Base-by-base conservation (phyloP, 2,329 filamentous ascomycete genomes). In the Clonostachys sp. region DNA sequence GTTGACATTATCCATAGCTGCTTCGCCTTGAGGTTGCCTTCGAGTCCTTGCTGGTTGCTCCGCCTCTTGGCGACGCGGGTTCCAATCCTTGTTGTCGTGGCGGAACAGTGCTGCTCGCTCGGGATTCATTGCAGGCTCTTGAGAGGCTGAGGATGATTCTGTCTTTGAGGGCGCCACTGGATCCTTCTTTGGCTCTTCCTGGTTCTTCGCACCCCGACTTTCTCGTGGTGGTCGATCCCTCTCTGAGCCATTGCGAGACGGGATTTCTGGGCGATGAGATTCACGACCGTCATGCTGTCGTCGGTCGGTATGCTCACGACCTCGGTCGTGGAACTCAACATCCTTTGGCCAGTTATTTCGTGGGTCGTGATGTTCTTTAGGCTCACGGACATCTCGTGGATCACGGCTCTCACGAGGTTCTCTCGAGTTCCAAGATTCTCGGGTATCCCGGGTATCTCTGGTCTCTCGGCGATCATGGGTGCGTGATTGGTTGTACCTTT, bases 61-160 rank as follows among this genome's bases (percentile, higher is more conserved):
- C 16, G 57, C 47, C 17, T 66, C 61, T 13, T 54, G 53, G 17
- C 51, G 55, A n/a, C 62, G 57, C 33, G 50, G 10, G n/a, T 53
- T 34, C 30, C 59, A 55, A 18, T 62, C 59, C 33, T 52, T 47
- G 17, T 50, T 52, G 24, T 70, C 65, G 50, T 69, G 55, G 1
- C 67, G 66, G 45, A 80, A 71, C 6, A 78, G 62, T 9, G 76
- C 71, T 33, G 77, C 75, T 48, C 79, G 71, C 45, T 80, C 76
- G 2, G 79, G 77, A 50, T 81, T 81, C 55, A 81, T 75, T 9
- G 67, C 64, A 8, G 76, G 75, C 12, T 77, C 78, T 5, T 55
- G 41, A 5, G 61, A 57, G 5, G 52, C 33, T 13, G 49, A 49
- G 35, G 62, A 46, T 35, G 55, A 30, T 34, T 62, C 24, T 30